Base-by-base conservation (phyloP, 179 eudicot genomes). In the Spergularia azorica region DNA sequence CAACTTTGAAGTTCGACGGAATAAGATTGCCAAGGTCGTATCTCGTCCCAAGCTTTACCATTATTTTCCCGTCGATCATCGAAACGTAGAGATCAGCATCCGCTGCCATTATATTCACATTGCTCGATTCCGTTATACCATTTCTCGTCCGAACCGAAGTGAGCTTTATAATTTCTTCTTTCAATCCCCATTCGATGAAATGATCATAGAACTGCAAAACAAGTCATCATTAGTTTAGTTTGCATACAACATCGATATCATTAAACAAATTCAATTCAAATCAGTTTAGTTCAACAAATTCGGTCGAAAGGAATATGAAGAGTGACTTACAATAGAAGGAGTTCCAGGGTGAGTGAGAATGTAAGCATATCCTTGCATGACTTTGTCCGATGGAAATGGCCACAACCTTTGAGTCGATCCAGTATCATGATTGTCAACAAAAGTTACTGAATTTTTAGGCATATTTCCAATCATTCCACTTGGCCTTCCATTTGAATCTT, bases 381-480 rank as follows among this genome's bases (percentile, higher is more conserved):
- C 97, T 83, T 92, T 92, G 48, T 89, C 91, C 0, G 86, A 77
- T 0, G 97, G 97, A 41, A 92, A 92, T 1, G 80, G 76, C 80
- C 80, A 78, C 11, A 78, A 16, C 10, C 18, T 64, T 72, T 92
- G 95, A 1, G 93, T 88, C 0, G 92, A 90, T 13, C 91, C 91
- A 3, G 97, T 92, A 61, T 92, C 97, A 46, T 92, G 97, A 74
- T 92, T 92, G 56, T 91, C 97, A 0, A 92, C 78, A 20, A 77
- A 78, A 9, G 80, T 78, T 1, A 63, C 71, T 0, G 80, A 76
- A 26, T 78, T 63, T 41, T 20, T 20, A 3, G 80, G 80, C 76
- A 55, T 63, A 15, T 20, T 78, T 5, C 76, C 76, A 16, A 78
- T 71, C 10, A 78, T 6, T 0, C 80, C 80, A 78, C 71, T 78